Base-by-base conservation (phyloP, 306 rosid species). In the Rosa lucieae region DNA sequence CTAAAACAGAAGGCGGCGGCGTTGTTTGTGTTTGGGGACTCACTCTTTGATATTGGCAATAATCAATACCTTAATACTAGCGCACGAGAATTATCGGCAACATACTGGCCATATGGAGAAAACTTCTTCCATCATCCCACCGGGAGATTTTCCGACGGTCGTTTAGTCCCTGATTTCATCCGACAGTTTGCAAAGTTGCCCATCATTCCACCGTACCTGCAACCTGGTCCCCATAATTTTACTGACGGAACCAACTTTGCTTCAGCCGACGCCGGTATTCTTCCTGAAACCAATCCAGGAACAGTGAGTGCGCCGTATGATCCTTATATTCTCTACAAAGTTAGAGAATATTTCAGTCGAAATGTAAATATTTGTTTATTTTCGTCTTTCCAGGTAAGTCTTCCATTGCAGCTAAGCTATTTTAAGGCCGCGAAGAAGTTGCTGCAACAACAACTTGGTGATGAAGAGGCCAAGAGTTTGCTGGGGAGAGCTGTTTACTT, bases 71-170 rank as follows among this genome's bases (percentile, higher is more conserved):
- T 87, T 51, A 84, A 82, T 26, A 73, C 85, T 8, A 18, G 0
- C 2, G 26, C 49, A 7, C 12, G 35, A 13, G 23, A 17, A 17
- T 48, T 2, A 6, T 51, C 81, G 20, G n/a, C 85, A 88, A 88
- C 86, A 42, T 81, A 43, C 65, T 8, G 11, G 6, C 92, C 94
- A 5, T 88, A 88, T 23, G 94, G 89, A 1, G 79, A 84, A 56
- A 84, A 84, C 65, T 88, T 86, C 65, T 88, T 86, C 77, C 81
- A 84, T 15, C 82, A 76, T 52, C 85, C 91, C 17, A 71, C 84
- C 2, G 91, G 94, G 0, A 76, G 94, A 79, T 81, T 55, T 71
- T 82, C 84, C 10, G 85, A 90, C 59, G 89, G 94, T 12, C 85
- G 88, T 8, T 5, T 88, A 6, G 5, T 88, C 55, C 88, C 88